phyloP scores from a whole-genome alignment of 2,329 filamentous ascomycete genomes.

The Beauveria sp. region DNA sequence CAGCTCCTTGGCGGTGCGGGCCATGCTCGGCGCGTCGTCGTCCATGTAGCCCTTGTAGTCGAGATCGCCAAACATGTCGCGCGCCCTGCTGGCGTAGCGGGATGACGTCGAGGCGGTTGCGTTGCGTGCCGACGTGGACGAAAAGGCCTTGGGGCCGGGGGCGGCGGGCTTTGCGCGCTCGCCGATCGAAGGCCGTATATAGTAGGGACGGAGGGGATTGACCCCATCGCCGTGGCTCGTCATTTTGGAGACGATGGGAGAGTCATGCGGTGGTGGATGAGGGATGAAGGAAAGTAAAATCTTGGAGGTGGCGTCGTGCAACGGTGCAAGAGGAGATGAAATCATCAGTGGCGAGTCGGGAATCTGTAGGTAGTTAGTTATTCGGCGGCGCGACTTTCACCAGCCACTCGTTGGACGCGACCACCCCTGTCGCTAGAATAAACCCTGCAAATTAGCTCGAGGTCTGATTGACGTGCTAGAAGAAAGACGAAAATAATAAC shows the following conservation, averaged over 20 bases:
- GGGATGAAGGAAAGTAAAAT: not conserved
- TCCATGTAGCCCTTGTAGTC: constrained; percentile 85
- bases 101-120: constrained; percentile 30
- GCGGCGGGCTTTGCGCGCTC: constrained; percentile 32
- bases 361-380: not conserved
- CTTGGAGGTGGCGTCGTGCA: not conserved
- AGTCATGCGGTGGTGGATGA: constrained; percentile 19
- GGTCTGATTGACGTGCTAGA: not conserved
- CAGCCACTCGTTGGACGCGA: not conserved
- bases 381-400: not conserved
- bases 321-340: not conserved
- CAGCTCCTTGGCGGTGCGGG: constrained; percentile 67
- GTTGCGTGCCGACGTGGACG: constrained; percentile 33
- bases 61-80: constrained; percentile 80
- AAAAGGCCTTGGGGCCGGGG: constrained; percentile 36
- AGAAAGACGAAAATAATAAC: not conserved
- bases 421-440: not conserved
- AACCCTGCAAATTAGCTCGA: not conserved
- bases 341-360: constrained; percentile 4
- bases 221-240: constrained; percentile 37
- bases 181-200: constrained; percentile 53
- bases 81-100: constrained; percentile 55
- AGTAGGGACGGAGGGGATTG: constrained; percentile 64
- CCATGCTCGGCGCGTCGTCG: constrained; percentile 65
- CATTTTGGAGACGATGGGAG: constrained; percentile 28